Percentiles rank a stretch among this genome's conserved stretches.
These are phyloP conservation scores for Gloeophyllum trabeum DNA, from an alignment of 768 basidiomycete species.

Conservation along the genomic window DNA sequence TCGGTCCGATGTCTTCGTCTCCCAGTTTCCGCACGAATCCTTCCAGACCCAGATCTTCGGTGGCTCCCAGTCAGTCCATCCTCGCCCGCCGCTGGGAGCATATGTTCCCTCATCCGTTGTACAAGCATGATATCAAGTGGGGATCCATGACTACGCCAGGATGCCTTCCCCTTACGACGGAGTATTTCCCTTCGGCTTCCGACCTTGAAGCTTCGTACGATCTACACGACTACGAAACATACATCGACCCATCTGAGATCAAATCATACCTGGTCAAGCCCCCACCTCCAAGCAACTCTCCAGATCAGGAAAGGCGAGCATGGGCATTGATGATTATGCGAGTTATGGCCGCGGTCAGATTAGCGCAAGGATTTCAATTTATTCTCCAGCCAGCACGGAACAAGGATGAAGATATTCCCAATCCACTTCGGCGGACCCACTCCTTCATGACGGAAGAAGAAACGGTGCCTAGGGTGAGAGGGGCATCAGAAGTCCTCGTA, in stretches of 20 bases:
- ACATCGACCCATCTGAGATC: slow-evolving; percentile 77
- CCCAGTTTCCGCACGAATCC: slow-evolving; percentile 48
- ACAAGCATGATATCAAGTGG: slow-evolving; percentile 90
- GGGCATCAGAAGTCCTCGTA: slow-evolving; percentile 54
- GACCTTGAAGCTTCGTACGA: slow-evolving; percentile 73
- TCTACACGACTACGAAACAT: slow-evolving; percentile 81
- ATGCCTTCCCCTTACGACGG: slow-evolving; percentile 84
- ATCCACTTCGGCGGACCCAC: slow-evolving; percentile 34
- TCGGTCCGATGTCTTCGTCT: slow-evolving; percentile 30
- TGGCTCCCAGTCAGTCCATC: slow-evolving; percentile 54
- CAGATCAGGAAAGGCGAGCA: slow-evolving; percentile 49
- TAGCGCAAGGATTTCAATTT: slow-evolving; percentile 94
- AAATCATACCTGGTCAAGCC: slow-evolving; percentile 77
- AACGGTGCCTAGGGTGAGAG: slow-evolving; percentile 38
- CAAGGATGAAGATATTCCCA: slow-evolving; percentile 16
- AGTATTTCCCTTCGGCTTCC: slow-evolving; percentile 68
- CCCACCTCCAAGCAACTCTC: slow-evolving; percentile 31
- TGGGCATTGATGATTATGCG: slow-evolving; percentile 81
- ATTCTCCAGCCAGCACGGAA: slow-evolving; percentile 40
- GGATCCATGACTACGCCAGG: slow-evolving; percentile 73
- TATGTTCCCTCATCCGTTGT: slow-evolving; percentile 58
- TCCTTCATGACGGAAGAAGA: slow-evolving; percentile 49
- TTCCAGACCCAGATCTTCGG: slow-evolving; percentile 43
- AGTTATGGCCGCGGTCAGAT: slow-evolving; percentile 85
- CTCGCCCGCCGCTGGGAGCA: slow-evolving; percentile 91